phyloP scores from a whole-genome alignment of 371 early-diverging fungal genomes.

The Mortierella sp. region DNA sequence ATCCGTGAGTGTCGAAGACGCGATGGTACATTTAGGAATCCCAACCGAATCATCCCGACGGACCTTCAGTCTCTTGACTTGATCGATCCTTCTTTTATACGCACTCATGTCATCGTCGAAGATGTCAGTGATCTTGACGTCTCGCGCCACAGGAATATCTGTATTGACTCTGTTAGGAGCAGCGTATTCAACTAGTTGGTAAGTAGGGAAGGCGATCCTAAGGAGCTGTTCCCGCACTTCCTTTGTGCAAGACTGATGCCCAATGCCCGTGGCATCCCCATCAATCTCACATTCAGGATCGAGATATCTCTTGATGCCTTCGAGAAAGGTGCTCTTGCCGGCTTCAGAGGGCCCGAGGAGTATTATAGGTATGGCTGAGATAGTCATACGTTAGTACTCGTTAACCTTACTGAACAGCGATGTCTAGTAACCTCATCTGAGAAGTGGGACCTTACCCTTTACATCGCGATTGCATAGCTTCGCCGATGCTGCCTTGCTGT shows the following conservation, averaged over 20 bases:
- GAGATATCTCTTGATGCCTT: background rate
- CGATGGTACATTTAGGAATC: background rate
- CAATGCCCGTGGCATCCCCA: too few species aligned
- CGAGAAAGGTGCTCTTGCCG: conserved; percentile 9
- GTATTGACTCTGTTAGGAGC: too few species aligned
- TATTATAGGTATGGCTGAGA: background rate
- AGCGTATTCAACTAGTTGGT: too few species aligned
- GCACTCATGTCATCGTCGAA: background rate
- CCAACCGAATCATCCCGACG: background rate
- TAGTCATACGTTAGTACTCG: too few species aligned
- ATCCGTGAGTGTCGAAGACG: conserved; percentile 19
- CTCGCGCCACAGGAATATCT: too few species aligned
- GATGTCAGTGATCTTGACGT: background rate
- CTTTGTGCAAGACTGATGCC: too few species aligned
- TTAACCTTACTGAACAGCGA: too few species aligned
- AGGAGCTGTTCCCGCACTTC: too few species aligned
- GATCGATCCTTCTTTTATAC: background rate
- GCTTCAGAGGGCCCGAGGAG: conserved; percentile 10
- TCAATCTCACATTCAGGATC: background rate
- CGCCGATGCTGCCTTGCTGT: too few species aligned
- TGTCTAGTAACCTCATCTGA: too few species aligned
- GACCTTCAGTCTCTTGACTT: background rate
- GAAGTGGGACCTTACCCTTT: too few species aligned
- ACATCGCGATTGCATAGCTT: too few species aligned
- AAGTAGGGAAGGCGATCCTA: background rate